phyloP scores from a whole-genome alignment of 2,329 filamentous ascomycete genomes.

The Tolypocladium nubicola region DNA sequence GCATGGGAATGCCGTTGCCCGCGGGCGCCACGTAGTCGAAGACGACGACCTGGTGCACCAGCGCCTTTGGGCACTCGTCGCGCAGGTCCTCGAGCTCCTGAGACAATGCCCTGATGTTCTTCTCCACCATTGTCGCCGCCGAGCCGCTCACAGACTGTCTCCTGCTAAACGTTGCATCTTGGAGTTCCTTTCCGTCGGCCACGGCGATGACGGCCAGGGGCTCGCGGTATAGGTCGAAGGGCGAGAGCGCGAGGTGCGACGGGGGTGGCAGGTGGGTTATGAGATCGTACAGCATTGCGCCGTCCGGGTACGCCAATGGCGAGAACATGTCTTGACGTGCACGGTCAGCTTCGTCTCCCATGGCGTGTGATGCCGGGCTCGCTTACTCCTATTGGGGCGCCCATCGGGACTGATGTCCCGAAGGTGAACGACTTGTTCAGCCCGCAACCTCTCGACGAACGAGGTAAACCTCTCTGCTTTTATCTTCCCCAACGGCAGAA shows the following conservation, averaged over 20 bases:
- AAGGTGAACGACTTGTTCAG: slow-evolving; percentile 72
- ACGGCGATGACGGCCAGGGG: slow-evolving; percentile 75
- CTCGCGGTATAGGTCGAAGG: slow-evolving; percentile 85
- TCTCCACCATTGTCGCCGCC: slow-evolving; percentile 39
- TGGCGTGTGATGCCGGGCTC: slow-evolving; percentile 1
- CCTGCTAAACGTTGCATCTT: slow-evolving; percentile 41
- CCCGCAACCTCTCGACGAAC: slow-evolving; percentile 68
- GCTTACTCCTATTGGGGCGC: slow-evolving; percentile 72
- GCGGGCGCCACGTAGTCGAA: slow-evolving; percentile 57
- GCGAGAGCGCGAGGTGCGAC: slow-evolving; percentile 68
- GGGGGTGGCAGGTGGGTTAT: slow-evolving; percentile 69
- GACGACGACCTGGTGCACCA: slow-evolving; percentile 68
- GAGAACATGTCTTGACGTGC: slow-evolving; percentile 72
- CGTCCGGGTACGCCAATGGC: slow-evolving; percentile 75
- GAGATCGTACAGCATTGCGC: slow-evolving; percentile 80
- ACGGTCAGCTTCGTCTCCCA: slow-evolving; percentile 8
- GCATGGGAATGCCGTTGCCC: slow-evolving; percentile 41
- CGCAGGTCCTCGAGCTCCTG: slow-evolving; percentile 61
- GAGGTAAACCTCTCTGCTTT: slow-evolving; percentile 68
- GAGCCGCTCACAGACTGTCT: slow-evolving; percentile 40
- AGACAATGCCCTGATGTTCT: slow-evolving; percentile 47
- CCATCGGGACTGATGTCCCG: slow-evolving; percentile 79
- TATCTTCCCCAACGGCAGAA: slow-evolving; percentile 80
- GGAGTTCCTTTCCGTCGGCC: slow-evolving; percentile 67
- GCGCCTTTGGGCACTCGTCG: slow-evolving; percentile 63